A percentile compares a stretch with the other conserved stretches of the same genome.
Conservation (phyloP, 2,329 filamentous ascomycete genomes). For the Sclerotinia nivalis region DNA sequence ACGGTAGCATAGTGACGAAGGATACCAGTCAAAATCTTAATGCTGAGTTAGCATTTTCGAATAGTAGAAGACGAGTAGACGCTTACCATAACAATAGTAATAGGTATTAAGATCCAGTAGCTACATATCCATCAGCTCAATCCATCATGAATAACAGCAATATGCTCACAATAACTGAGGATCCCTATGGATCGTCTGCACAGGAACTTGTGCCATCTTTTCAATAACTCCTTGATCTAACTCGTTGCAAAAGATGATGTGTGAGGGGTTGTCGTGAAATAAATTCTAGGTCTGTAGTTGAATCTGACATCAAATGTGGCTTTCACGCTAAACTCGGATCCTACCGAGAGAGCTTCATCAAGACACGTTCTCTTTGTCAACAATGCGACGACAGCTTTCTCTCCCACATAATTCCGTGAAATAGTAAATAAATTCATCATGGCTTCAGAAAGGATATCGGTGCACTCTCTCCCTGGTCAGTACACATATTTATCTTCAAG, state of each 20-base stretch:
- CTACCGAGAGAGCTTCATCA: constrained; percentile 30
- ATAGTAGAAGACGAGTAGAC: neutral
- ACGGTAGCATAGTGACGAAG: constrained; percentile 94
- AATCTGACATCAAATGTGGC: constrained; percentile 35
- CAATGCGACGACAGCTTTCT: constrained; percentile 20
- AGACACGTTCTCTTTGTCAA: constrained; percentile 39
- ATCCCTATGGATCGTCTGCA: constrained; percentile 97
- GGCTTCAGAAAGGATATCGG: constrained; percentile 25
- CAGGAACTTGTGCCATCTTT: constrained; percentile 78
- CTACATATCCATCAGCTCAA: constrained; percentile 51
- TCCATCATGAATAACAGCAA: constrained; percentile 22
- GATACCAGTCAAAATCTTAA: constrained; percentile 83
- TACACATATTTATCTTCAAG: constrained; percentile 25
- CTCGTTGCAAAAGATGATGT: constrained; percentile 2
- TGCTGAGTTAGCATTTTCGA: constrained; percentile 2
- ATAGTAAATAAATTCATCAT: constrained; percentile 16
- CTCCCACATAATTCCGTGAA: constrained; percentile 10
- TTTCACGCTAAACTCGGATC: constrained; percentile 33
- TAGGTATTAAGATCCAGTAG: constrained; percentile 98
- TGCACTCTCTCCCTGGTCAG: constrained; percentile 23
- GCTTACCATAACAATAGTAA: constrained; percentile 90
- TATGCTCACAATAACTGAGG: constrained; percentile 87
- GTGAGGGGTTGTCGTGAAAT: constrained; percentile 19
- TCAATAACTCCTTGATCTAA: constrained; percentile 19
- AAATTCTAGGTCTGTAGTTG: constrained; percentile 14